phyloP scores from a whole-genome alignment of 1,284 basidiomycete genomes.

The Hemileia vastatrix region DNA sequence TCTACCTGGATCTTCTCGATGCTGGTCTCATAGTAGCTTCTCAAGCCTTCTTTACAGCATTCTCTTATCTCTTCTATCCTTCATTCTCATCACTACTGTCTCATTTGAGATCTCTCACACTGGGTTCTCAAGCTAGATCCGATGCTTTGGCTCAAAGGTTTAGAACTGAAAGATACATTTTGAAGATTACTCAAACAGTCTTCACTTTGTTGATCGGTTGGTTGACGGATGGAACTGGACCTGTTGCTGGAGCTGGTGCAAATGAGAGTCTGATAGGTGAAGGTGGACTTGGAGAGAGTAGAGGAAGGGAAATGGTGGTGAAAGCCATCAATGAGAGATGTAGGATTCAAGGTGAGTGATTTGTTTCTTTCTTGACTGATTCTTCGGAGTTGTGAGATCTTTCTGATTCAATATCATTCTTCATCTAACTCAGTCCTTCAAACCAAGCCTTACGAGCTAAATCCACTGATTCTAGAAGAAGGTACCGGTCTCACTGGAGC shows the following conservation, averaged over 20 bases:
- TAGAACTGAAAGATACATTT: conserved; percentile 75
- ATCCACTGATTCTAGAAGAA: conserved; percentile 37
- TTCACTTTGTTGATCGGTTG: conserved; percentile 87
- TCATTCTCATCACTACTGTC: conserved; percentile 65
- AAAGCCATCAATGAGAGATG: conserved; percentile 91
- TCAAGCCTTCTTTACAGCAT: conserved; percentile 22
- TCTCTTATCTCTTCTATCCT: conserved; percentile 39
- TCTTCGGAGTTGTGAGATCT: too few species aligned
- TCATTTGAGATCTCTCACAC: conserved; percentile 67
- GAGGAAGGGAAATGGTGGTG: conserved; percentile 37
- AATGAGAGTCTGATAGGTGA: conserved; percentile 57
- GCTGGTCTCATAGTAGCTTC: conserved; percentile 72
- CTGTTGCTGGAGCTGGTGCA: conserved; percentile 60
- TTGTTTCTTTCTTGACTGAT: too few species aligned
- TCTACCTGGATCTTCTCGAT: conserved; percentile 86
- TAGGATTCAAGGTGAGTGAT: conserved; percentile 72
- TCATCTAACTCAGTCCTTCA: background rate
- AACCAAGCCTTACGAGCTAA: background rate
- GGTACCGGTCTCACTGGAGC: conserved; percentile 41
- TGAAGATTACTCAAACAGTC: conserved; percentile 82
- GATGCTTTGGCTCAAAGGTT: conserved; percentile 83
- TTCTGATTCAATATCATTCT: background rate
- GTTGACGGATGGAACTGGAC: conserved; percentile 78
- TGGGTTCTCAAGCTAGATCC: conserved; percentile 74
- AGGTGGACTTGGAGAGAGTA: too few species aligned